These are phyloP conservation scores for Ilex aquifolium DNA, from an alignment of 257 asterid genomes.

Conservation along the genomic window DNA sequence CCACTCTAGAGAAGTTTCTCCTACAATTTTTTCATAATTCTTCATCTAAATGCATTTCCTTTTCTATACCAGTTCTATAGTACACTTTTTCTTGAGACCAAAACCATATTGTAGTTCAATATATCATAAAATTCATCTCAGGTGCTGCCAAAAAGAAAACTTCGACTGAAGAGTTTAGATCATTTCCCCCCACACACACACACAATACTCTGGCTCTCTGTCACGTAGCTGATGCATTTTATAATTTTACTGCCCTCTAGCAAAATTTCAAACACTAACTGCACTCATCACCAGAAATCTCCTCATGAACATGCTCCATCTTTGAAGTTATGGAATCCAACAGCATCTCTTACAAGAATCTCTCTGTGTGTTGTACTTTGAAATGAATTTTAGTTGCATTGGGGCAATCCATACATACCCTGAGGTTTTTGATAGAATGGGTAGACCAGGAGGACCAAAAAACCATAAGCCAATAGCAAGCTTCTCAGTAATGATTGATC, in stretches of 20 bases:
- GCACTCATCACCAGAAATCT: slow-evolving; percentile 35
- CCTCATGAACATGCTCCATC: slow-evolving; percentile 46
- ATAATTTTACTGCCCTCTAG: background rate
- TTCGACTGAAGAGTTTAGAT: too few species aligned
- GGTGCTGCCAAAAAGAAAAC: too few species aligned
- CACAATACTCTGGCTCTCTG: too few species aligned
- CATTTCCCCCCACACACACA: too few species aligned
- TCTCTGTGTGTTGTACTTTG: slow-evolving; percentile 39
- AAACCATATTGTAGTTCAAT: too few species aligned
- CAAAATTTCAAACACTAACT: background rate
- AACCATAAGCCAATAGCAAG: slow-evolving; percentile 50
- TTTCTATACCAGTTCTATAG: too few species aligned
- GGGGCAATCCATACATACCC: slow-evolving; percentile 42
- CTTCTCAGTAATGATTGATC: slow-evolving; percentile 35
- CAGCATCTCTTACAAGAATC: slow-evolving; percentile 45
- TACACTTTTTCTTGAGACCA: too few species aligned
- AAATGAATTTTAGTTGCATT: slow-evolving; percentile 32
- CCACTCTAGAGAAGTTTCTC: too few species aligned
- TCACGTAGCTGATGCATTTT: too few species aligned
- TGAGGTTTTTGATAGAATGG: slow-evolving; percentile 40
- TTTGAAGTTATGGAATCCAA: slow-evolving; percentile 39
- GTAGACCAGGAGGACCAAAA: slow-evolving; percentile 24
- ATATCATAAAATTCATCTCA: too few species aligned
- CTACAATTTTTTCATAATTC: too few species aligned
- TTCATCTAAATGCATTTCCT: too few species aligned